Base-by-base conservation (phyloP, 2,329 filamentous ascomycete genomes). In the Chaetomium sp. region DNA sequence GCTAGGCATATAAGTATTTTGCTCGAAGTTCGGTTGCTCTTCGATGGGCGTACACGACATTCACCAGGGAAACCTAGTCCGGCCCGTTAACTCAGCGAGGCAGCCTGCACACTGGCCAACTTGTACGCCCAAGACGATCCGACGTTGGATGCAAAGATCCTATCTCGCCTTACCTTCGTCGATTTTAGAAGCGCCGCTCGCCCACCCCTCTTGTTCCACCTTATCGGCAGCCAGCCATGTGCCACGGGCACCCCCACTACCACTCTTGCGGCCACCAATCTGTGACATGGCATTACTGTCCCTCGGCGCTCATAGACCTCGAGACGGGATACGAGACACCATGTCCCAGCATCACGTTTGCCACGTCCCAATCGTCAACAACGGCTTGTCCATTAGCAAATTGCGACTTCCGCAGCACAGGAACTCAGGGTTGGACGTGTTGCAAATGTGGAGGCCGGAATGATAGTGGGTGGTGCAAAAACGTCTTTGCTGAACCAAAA, bases 231-330 rank as follows among this genome's bases (percentile, higher is more conserved):
- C 34, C 49, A 47, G 69, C 64, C 32, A 81, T 81, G 79, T 81
- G 79, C 61, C 73, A 78, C 71, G 78, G 77, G 51, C 78, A 79
- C 59, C 79, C 79, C 54, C 74, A 77, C 50, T 70, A 71, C 59
- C 79, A 81, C 61, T 70, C 75, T 11, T 81, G 79, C 64, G 71
- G 73, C 32, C 79, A 81, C 65, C 77, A 75, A n/a, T 80, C 78
- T 47, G 72, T 80, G 60, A 75, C 74, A 58, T 81, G 78, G 77
- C 72, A 78, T 63, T 80, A 80, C 67, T 81, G 79, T 62, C 75
- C 77, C 19, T 69, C 71, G 50, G 74, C 72, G 50, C 63, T 70
- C 57, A 75, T 80, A 56, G 77, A 81, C 64, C 66, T 78, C 36
- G 66, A 71, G 38, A 80, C 77, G 0, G 76, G 78, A 14, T 74